These are phyloP conservation scores for Mortierella sp. DNA, from an alignment of 371 early-diverging fungal genomes.

Conservation along the genomic window DNA sequence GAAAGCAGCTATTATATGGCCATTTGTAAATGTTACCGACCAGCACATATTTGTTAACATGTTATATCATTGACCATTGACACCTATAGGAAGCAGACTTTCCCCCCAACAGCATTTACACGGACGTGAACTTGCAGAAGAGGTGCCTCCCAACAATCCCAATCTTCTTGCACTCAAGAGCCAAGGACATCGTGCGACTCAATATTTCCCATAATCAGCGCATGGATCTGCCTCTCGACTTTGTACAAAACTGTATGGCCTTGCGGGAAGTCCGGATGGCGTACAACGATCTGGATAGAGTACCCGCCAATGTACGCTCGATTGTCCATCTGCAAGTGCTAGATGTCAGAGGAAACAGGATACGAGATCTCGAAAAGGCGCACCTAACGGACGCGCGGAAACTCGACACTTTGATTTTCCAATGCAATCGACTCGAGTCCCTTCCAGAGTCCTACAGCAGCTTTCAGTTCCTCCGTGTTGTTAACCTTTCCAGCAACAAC, in stretches of 20 bases:
- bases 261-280: constrained; percentile 77
- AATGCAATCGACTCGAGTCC: constrained; percentile 79
- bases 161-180: constrained; percentile 74
- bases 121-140: constrained; percentile 74
- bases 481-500: constrained; percentile 87
- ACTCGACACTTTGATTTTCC: constrained; percentile 74
- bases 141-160: constrained; percentile 81
- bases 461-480: constrained; percentile 69
- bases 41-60: no score
- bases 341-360: constrained; percentile 83
- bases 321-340: constrained; percentile 74
- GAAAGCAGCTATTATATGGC: neutral
- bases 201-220: constrained; percentile 80
- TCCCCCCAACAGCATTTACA: constrained; percentile 30
- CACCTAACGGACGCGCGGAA: constrained; percentile 69
- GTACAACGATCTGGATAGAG: constrained; percentile 72
- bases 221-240: constrained; percentile 81
- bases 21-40: neutral
- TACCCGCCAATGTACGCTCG: constrained; percentile 74
- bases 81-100: constrained; percentile 35
- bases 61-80: neutral
- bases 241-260: constrained; percentile 76
- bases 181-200: constrained; percentile 73
- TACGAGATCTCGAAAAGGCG: constrained; percentile 71
- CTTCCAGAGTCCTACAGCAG: constrained; percentile 70